A percentile compares a stretch with the other conserved stretches of the same genome.
Evolutionary conservation across 2,329 filamentous ascomycete genomes (phyloP).

Genomic region (Colletotrichum lupini): DNA sequence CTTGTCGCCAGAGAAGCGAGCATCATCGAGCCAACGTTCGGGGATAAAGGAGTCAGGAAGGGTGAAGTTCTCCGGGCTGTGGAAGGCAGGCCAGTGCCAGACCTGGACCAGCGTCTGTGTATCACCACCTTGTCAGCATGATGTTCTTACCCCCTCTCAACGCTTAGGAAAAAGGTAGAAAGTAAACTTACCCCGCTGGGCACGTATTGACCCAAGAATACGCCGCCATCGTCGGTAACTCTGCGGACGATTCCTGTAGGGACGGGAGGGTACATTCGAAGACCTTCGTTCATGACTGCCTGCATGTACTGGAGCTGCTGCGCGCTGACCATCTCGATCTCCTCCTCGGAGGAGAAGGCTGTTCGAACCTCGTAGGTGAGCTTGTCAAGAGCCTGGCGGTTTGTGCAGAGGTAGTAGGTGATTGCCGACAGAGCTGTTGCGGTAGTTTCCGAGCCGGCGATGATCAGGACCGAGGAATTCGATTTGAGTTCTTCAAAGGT

Average conservation of each 20-base stretch:
- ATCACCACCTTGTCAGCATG: not conserved
- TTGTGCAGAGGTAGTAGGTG: constrained; percentile 8
- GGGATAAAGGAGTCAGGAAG: constrained; percentile 52
- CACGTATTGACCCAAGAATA: constrained; percentile 44
- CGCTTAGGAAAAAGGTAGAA: not conserved
- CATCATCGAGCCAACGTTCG: constrained; percentile 53
- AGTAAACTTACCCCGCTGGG: constrained; percentile 43
- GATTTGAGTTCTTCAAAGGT: constrained; percentile 25
- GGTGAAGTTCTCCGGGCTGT: constrained; percentile 44
- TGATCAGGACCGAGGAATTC: constrained; percentile 19
- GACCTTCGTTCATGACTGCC: constrained; percentile 50
- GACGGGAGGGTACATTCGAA: constrained; percentile 49
- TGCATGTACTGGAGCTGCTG: constrained; percentile 46
- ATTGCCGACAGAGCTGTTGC: constrained; percentile 16
- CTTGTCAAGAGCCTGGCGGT: constrained; percentile 26
- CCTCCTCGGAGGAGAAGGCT: constrained; percentile 43
- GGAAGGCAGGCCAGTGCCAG: constrained; percentile 44
- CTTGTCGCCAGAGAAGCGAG: constrained; percentile 46
- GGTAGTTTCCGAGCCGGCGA: constrained; percentile 28
- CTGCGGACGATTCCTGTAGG: constrained; percentile 10
- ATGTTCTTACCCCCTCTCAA: not conserved
- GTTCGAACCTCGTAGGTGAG: constrained; percentile 48
- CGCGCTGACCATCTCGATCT: constrained; percentile 45
- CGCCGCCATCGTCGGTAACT: constrained; percentile 40
- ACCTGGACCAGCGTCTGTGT: constrained; percentile 30